phyloP scores from a whole-genome alignment of 108 stramenopile genomes.

The Pseudonitzschia delicatissima region DNA sequence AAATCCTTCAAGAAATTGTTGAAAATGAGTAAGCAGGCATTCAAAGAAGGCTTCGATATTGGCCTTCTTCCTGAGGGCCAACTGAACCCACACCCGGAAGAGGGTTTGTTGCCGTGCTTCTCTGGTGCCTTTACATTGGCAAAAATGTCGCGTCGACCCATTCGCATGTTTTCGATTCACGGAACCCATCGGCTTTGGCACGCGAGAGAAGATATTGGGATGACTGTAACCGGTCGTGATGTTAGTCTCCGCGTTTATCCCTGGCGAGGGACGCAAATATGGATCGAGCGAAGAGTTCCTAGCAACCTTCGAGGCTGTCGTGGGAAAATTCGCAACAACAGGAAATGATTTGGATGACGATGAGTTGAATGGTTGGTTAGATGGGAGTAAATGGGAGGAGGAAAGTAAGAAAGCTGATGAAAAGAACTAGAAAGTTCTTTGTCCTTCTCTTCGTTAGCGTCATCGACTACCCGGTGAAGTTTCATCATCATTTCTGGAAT shows the following conservation, averaged over 20 bases:
- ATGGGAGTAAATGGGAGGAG: conserved; percentile 19
- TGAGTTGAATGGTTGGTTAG: conserved; percentile 23
- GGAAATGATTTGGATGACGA: conserved; percentile 58
- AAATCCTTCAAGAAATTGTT: conserved; percentile 65
- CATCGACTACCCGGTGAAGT: no score
- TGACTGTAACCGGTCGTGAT: conserved; percentile 55
- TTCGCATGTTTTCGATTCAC: conserved; percentile 74
- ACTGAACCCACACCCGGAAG: conserved; percentile 74
- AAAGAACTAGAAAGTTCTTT: neutral
- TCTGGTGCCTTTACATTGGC: conserved; percentile 74
- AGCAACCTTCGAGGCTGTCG: conserved; percentile 66
- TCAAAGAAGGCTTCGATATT: conserved; percentile 81
- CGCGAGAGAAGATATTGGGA: conserved; percentile 63
- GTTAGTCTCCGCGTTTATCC: conserved; percentile 64
- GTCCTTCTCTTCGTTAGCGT: neutral
- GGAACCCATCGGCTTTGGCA: conserved; percentile 79
- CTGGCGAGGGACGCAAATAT: conserved; percentile 33
- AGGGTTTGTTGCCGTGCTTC: conserved; percentile 64
- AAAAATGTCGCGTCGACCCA: conserved; percentile 60
- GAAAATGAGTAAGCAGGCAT: conserved; percentile 55
- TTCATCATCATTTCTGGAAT: no score
- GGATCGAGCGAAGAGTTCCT: conserved; percentile 61
- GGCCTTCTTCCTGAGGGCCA: conserved; percentile 85
- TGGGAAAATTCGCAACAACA: conserved; percentile 71
- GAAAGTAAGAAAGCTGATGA: neutral